A percentile compares a stretch with the other conserved stretches of the same genome.
phyloP scores from a whole-genome alignment of 176 grass and related monocot genomes.

The Juncus effusus region DNA sequence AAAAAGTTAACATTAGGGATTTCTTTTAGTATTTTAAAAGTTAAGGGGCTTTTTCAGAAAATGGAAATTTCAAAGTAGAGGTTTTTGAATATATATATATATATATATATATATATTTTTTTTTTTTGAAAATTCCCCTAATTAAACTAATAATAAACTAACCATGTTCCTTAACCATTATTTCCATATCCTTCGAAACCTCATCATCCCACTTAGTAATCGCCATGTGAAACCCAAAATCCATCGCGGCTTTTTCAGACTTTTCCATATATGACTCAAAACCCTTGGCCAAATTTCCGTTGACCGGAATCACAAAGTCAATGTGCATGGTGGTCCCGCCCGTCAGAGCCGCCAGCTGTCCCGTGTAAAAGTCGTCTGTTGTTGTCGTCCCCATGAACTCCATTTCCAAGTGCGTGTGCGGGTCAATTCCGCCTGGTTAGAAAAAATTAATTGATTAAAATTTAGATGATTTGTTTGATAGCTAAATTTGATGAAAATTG shows the following conservation, averaged over 20 bases:
- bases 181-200: slow-evolving; percentile 89
- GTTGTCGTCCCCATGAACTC: slow-evolving; percentile 89
- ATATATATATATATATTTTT: no score
- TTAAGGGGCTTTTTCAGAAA: no score
- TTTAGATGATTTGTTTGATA: neutral
- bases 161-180: slow-evolving; percentile 96
- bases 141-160: slow-evolving; percentile 19
- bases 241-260: slow-evolving; percentile 74
- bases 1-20: no score
- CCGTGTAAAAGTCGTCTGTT: slow-evolving; percentile 90
- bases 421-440: slow-evolving; percentile 86
- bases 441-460: slow-evolving; percentile 14
- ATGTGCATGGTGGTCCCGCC: slow-evolving; percentile 98
- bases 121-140: neutral
- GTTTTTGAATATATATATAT: no score
- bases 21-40: no score
- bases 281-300: slow-evolving; percentile 75
- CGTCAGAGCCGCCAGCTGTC: slow-evolving; percentile 79
- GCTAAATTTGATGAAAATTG: slow-evolving; percentile 16
- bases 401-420: slow-evolving; percentile 91
- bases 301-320: slow-evolving; percentile 90
- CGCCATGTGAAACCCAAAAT: slow-evolving; percentile 98
- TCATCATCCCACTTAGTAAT: slow-evolving; percentile 96
- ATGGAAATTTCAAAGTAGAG: no score
- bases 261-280: slow-evolving; percentile 74